Conservation (phyloP, 2,329 filamentous ascomycete genomes). For the Chaetomiaceae sp. region DNA sequence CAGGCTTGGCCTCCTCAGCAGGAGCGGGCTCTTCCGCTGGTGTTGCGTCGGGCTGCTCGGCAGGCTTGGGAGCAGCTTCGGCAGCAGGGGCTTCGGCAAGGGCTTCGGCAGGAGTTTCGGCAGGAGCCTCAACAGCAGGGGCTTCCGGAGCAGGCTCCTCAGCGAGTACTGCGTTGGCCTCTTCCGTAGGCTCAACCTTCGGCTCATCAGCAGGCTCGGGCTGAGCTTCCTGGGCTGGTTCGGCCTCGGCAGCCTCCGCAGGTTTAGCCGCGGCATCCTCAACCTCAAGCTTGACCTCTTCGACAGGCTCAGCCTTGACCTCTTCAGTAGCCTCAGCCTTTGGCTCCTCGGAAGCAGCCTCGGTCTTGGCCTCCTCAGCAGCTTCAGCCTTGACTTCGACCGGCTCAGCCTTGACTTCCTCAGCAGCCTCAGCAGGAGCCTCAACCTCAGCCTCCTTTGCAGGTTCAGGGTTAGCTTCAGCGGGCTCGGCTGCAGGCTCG, state of each 20-base stretch:
- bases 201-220: conserved; percentile 1
- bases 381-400: neutral
- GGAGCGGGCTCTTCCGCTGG: conserved; percentile 4
- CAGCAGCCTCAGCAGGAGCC: neutral
- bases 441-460: neutral
- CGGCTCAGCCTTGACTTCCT: neutral
- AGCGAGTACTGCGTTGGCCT: neutral
- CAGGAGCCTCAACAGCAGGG: neutral
- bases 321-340: neutral
- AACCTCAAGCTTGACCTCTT: neutral
- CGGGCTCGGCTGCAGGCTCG: neutral
- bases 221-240: conserved; percentile 8
- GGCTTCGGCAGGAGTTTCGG: neutral
- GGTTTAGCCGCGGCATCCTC: neutral
- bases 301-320: neutral
- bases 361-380: neutral
- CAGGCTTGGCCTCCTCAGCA: neutral
- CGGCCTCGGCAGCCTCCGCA: neutral
- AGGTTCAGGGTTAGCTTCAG: neutral
- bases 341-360: neutral
- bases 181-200: neutral
- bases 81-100: too few species aligned
- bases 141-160: neutral
- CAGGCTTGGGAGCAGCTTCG: neutral
- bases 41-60: neutral